Evolutionary conservation across 345 rosid genomes (phyloP), one percentile per base, ranked within the genome.

Genomic region (Populus tremula): DNA sequence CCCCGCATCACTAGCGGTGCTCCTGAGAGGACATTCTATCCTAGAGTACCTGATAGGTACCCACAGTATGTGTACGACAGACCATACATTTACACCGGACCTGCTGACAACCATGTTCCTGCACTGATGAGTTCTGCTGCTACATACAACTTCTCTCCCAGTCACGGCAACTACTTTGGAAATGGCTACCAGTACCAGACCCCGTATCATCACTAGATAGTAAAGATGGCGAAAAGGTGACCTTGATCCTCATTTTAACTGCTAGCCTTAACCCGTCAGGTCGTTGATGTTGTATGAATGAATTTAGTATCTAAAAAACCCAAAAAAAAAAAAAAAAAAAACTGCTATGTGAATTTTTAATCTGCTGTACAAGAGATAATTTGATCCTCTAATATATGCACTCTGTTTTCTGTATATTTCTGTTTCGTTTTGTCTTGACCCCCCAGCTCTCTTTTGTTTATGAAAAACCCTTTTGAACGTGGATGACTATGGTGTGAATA

Each of bases 151-250:
- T 88, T 93, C 77, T 70, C 90, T 54, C 97, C 91, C 14, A 87
- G 84, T 70, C 98, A 91, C 59, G 93, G 98, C 47, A 93, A 89
- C 96, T 96, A 88, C 89, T 96, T 91, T 8, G 96, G 94, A 76
- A 96, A 92, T 69, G 91, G 93, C 88, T 93, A 92, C 85, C 99
- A 90, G 86, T 96, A 92, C 88, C 97, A 90, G 80, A 85, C 94
- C 79, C 86, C 88, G 17, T 92, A 91, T 84, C 91, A 92, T 86
- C 94, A 91, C 89, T 95, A 89, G 86, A 77, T 81, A 76, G 83
- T 73, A 68, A 80, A 81, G 67, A 77, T 66, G 82, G 82, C 75
- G 72, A 76, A 75, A 83, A 83, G 85, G 86, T 86, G 87, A 89
- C 90, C 80, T n/a, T 76, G 85, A 84, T 82, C 87, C 85, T 84